phyloP scores from a whole-genome alignment of 257 asterid genomes.

The Fraxinus americana region DNA sequence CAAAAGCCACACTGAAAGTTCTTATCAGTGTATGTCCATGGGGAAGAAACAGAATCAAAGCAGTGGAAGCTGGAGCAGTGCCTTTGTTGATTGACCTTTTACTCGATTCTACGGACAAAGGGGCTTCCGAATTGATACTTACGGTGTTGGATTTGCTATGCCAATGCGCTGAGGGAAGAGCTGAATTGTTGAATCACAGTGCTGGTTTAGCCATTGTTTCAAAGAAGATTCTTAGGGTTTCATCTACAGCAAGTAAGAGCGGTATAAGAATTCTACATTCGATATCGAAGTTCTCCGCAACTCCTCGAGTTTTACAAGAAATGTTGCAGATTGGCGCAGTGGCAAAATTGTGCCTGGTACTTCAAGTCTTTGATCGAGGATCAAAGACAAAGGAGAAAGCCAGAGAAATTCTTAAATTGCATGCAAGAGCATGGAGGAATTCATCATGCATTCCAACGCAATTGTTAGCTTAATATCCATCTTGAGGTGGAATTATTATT shows the following conservation, averaged over 20 bases:
- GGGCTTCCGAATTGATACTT: constrained; percentile 33
- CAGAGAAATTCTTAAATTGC: constrained; percentile 41
- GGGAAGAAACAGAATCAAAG: constrained; percentile 42
- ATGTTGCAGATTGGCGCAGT: constrained; percentile 50
- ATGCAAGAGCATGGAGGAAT: constrained; percentile 42
- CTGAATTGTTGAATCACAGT: constrained; percentile 42
- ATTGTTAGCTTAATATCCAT: constrained; percentile 33
- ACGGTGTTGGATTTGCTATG: constrained; percentile 35
- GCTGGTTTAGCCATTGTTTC: constrained; percentile 53
- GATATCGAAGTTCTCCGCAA: constrained; percentile 39
- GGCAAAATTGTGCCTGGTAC: constrained; percentile 43
- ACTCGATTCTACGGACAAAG: constrained; percentile 35
- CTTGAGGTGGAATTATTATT: not conserved
- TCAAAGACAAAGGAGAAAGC: constrained; percentile 43
- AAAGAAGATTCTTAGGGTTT: constrained; percentile 53
- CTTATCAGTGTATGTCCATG: constrained; percentile 30
- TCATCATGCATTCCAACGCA: constrained; percentile 40
- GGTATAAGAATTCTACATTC: constrained; percentile 46
- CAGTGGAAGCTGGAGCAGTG: constrained; percentile 40
- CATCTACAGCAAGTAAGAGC: constrained; percentile 38
- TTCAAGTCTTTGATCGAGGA: constrained; percentile 43
- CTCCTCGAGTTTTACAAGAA: constrained; percentile 37
- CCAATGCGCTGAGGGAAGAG: constrained; percentile 54
- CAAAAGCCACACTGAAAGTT: constrained; percentile 35
- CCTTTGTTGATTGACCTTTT: constrained; percentile 36